These are phyloP conservation scores for Colletotrichum karsti DNA, from an alignment of 2,329 filamentous ascomycete genomes.

Conservation along the genomic window DNA sequence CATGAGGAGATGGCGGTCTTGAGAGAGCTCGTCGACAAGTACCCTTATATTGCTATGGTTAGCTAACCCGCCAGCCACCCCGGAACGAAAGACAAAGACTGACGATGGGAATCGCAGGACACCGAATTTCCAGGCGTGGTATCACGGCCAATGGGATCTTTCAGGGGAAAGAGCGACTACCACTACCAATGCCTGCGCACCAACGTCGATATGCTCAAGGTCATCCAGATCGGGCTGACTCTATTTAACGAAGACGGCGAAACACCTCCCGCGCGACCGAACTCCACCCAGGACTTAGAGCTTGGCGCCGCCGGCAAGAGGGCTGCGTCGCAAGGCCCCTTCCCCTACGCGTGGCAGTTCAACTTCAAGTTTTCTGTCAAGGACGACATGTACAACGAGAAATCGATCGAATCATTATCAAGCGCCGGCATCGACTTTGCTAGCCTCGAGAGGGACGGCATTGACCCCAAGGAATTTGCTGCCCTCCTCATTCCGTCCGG, in stretches of 20 bases:
- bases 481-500: slow-evolving; percentile 91
- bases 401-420: slow-evolving; percentile 90
- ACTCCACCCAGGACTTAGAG: slow-evolving; percentile 51
- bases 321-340: slow-evolving; percentile 55
- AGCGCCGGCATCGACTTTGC: slow-evolving; percentile 93
- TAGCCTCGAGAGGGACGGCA: slow-evolving; percentile 85
- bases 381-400: slow-evolving; percentile 97
- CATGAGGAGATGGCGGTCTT: slow-evolving; percentile 89
- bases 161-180: slow-evolving; percentile 95
- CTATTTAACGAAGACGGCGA: slow-evolving; percentile 93
- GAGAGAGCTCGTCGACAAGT: slow-evolving; percentile 85
- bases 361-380: slow-evolving; percentile 97
- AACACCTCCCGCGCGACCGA: slow-evolving; percentile 76
- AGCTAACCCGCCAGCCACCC: slow-evolving; percentile 41
- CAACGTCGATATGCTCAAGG: slow-evolving; percentile 96
- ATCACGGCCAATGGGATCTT: slow-evolving; percentile 91
- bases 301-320: slow-evolving; percentile 47
- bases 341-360: slow-evolving; percentile 97
- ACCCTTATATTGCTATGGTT: slow-evolving; percentile 98
- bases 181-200: slow-evolving; percentile 98
- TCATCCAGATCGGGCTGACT: slow-evolving; percentile 96
- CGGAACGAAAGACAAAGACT: slow-evolving; percentile 1
- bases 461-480: slow-evolving; percentile 89
- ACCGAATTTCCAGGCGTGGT: slow-evolving; percentile 99
- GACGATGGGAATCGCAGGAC: slow-evolving; percentile 65